Evolutionary conservation across 106 monocot genomes (phyloP), one percentile per base, ranked within the genome.

Genomic region (Acanthochlamys bracteata): DNA sequence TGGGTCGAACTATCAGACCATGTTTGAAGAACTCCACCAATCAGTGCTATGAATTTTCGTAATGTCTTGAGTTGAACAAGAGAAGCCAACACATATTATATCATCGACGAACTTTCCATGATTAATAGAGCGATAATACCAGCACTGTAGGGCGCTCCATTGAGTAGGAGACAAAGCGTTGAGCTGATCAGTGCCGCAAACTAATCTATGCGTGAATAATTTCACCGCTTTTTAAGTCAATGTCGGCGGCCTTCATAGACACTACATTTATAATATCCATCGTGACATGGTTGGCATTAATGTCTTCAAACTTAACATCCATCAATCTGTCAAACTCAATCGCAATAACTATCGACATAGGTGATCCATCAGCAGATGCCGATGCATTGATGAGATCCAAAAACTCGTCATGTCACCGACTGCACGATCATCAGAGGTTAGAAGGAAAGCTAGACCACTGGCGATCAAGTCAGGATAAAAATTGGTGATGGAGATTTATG

Each of bases 241-340:
- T 67, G 21, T 61, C 80, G 15, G 73, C 82, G 25, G 69, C 83
- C 43, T 65, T 59, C 1, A 76, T 73, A 41, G 96, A 92, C 55
- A 88, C 73, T 74, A 92, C 58, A 59, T 67, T 79, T 54, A 74
- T 72, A 62, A 98, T 65, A 70, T 98, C 96, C 39, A 98, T 65
- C 2, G 88, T 91, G 26, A 98, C 85, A 43, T 98, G 96, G 74
- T 98, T 91, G 15, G 78, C 83, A 42, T 88, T 98, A 41, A 92
- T 72, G 71, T 92, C 91, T 25, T 73, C 71, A 25, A 98, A 92
- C 74, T 85, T 75, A 2, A 76, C 76, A 24, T 98, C 91, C 96
- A 92, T 86, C 4, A 77, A 54, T 0, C 91, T 98, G 56, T 98
- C 96, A 71, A 98, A 91, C 65, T 98, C 96, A 26, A 96, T 82